Evolutionary conservation across 768 basidiomycete species (phyloP).

Genomic region (Dacryopinax primogenitus): DNA sequence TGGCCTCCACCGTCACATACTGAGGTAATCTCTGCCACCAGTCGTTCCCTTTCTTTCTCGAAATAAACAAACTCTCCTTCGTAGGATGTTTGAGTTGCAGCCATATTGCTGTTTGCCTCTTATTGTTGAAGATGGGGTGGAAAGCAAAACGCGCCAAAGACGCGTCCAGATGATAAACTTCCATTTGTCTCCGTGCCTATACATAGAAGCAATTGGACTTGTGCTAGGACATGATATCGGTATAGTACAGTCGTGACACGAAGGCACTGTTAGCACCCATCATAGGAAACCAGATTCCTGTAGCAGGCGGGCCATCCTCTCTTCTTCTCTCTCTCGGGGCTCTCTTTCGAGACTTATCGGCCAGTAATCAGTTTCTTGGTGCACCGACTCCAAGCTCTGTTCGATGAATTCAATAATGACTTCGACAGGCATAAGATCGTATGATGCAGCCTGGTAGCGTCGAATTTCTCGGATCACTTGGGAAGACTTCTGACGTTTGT

Average conservation of each 20-base stretch:
- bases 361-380: conserved; percentile 56
- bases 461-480: conserved; percentile 95
- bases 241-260: too few species aligned
- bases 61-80: conserved; percentile 46
- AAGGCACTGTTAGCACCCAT: background rate
- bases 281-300: conserved; percentile 81
- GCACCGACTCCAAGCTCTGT: conserved; percentile 59
- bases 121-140: background rate
- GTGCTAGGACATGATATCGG: too few species aligned
- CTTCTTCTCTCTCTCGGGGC: conserved; percentile 88
- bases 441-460: conserved; percentile 83
- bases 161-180: too few species aligned
- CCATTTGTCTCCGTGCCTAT: too few species aligned
- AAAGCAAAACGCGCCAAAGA: background rate
- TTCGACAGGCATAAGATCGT: conserved; percentile 63
- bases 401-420: conserved; percentile 63
- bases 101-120: background rate
- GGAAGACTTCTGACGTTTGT: conserved; percentile 88
- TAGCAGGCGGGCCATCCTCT: conserved; percentile 83
- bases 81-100: background rate
- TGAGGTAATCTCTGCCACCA: conserved; percentile 59
- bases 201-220: too few species aligned
- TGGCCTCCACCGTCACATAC: conserved; percentile 31
- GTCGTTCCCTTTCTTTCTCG: conserved; percentile 62
- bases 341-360: conserved; percentile 74